Evolutionary conservation across 2,329 filamentous ascomycete species (phyloP), one percentile per base, ranked within the genome.

Genomic region (Rugonectria rugulosa): DNA sequence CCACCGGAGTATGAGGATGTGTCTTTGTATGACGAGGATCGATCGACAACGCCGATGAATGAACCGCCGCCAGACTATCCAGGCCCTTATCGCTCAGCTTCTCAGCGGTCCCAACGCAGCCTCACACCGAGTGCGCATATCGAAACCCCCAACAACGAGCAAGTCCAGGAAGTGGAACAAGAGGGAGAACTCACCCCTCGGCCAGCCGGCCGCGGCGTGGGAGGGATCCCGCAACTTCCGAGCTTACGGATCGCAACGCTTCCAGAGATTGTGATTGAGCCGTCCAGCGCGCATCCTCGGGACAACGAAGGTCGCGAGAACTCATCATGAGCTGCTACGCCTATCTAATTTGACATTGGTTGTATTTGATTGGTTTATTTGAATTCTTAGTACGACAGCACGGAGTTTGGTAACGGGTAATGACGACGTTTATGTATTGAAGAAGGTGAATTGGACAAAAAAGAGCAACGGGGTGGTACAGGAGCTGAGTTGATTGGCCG

Each of bases 261-360:
- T 21, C 85, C 85, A 3, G 79, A 81, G 60, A 88, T 88, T 65
- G 79, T 86, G 21, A 80, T 86, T 42, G 81, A 87, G 64, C 81
- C 81, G n/a, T 81, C 77, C 20, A 71, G 68, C 40, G 69, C 68
- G 27, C 61, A 68, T 26, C 65, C 68, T 27, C 46, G 53, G 50
- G 62, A 68, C 23, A 53, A 63, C 6, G 57, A 53, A 34, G 34
- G 40, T 17, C 64, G 43, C 49, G 55, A 54, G 52, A 24, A 19
- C 11, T 44, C 38, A 5, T 38, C 27, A 61, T 64, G 53, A 68
- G 40, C 34, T 34, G 24, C 5, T 48, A 24, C 24, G 37, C 14
- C 29, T 24, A 34, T 27, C 32, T 48, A n/a, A n/a, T 34, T 34
- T 38, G n/a, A 12, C 20, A 42, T n/a, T 15, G 19, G 24, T 46